Conservation (phyloP, 202 grass and related monocot species). For the Zoysia matrella region DNA sequence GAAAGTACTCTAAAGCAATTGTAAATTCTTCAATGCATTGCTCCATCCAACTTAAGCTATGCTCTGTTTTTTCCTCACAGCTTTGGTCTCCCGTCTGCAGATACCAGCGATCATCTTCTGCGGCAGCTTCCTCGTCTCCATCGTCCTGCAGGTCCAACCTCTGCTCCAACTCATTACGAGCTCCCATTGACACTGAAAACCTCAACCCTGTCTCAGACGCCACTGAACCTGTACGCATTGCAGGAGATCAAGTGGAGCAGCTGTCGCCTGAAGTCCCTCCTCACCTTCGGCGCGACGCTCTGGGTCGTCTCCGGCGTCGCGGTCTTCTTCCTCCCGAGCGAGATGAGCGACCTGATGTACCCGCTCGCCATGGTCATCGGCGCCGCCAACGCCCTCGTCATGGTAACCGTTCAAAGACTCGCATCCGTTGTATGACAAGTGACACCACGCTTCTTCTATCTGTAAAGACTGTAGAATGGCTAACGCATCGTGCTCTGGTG, state of each 20-base stretch:
- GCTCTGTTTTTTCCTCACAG: not conserved
- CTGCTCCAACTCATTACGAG: not conserved
- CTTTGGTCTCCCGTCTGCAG: conserved; percentile 13
- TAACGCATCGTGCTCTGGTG: not conserved
- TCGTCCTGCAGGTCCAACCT: conserved; percentile 61
- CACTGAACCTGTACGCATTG: not conserved
- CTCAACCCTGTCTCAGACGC: not conserved
- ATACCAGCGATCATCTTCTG: conserved; percentile 49
- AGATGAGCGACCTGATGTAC: conserved; percentile 76
- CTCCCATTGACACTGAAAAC: too few relatives aligned
- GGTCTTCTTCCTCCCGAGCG: conserved; percentile 66
- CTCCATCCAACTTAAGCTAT: not conserved
- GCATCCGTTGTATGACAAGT: too few relatives aligned
- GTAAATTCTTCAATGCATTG: conserved; percentile 39
- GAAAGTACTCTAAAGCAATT: conserved; percentile 74
- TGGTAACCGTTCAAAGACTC: conserved; percentile 28
- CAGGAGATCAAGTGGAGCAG: conserved; percentile 83
- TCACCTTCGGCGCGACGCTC: conserved; percentile 35
- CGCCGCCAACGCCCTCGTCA: conserved; percentile 70
- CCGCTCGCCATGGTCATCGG: conserved; percentile 67
- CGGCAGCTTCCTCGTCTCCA: conserved; percentile 78
- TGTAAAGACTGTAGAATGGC: not conserved
- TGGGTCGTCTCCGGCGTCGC: conserved; percentile 56
- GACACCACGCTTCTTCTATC: too few relatives aligned
- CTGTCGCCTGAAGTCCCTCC: conserved; percentile 65